Evolutionary conservation across 2,329 filamentous ascomycete genomes (phyloP).

Genomic region (Aurifilum marmelostoma): DNA sequence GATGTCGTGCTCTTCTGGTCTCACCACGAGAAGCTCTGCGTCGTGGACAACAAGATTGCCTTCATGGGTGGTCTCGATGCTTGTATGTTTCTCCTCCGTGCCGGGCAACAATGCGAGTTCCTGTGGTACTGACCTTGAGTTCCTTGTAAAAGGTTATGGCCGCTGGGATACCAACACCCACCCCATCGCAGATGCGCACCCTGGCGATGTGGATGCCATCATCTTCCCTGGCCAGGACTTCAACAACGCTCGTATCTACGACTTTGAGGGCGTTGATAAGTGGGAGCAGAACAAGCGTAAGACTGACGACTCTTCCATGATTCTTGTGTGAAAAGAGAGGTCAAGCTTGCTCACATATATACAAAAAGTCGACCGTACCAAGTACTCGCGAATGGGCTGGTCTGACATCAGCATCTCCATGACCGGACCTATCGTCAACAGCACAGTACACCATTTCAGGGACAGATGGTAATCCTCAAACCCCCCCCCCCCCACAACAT

Average conservation of each 20-base stretch:
- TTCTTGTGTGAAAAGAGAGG: background rate
- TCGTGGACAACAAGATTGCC: slow-evolving; percentile 76
- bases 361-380: slow-evolving; percentile 68
- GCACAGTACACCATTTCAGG: slow-evolving; percentile 76
- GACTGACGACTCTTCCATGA: slow-evolving; percentile 28
- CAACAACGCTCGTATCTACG: slow-evolving; percentile 85
- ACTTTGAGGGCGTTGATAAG: slow-evolving; percentile 76
- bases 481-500: background rate
- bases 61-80: slow-evolving; percentile 94
- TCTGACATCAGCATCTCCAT: slow-evolving; percentile 82
- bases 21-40: slow-evolving; percentile 87
- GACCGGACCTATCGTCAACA: slow-evolving; percentile 73
- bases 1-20: slow-evolving; percentile 89
- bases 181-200: slow-evolving; percentile 82
- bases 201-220: slow-evolving; percentile 72
- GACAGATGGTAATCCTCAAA: slow-evolving; percentile 68
- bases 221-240: slow-evolving; percentile 91
- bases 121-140: background rate
- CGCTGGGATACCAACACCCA: slow-evolving; percentile 89
- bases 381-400: slow-evolving; percentile 89
- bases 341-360: slow-evolving; percentile 18
- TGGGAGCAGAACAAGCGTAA: slow-evolving; percentile 81
- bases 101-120: too few relatives aligned
- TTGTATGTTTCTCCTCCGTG: slow-evolving; percentile 62
- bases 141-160: slow-evolving; percentile 62